Evolutionary conservation across 1,284 basidiomycete species (phyloP).

Genomic region (Melampsora americana): DNA sequence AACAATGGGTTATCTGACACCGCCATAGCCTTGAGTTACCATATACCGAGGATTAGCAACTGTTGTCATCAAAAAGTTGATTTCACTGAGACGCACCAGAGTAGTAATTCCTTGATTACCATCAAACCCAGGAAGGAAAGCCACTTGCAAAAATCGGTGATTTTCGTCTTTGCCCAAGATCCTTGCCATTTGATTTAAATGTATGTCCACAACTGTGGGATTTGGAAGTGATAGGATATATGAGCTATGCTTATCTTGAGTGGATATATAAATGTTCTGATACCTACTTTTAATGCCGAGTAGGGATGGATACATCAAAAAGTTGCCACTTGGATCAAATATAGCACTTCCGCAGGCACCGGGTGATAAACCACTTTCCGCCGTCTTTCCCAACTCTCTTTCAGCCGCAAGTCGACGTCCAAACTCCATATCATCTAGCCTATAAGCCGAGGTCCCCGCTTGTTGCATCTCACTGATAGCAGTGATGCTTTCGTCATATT

Average conservation of each 20-base stretch:
- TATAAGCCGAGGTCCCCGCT: conserved; percentile 75
- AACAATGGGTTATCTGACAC: conserved; percentile 93
- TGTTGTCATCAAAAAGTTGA: conserved; percentile 17
- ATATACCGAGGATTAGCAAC: not conserved
- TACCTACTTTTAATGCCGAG: conserved; percentile 83
- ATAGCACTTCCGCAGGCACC: conserved; percentile 65
- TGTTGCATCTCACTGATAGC: conserved; percentile 85
- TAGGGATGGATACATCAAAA: conserved; percentile 86
- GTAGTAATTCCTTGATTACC: conserved; percentile 80
- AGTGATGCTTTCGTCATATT: conserved; percentile 88
- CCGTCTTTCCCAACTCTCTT: conserved; percentile 77
- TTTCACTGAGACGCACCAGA: conserved; percentile 60
- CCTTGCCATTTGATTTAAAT: conserved; percentile 86
- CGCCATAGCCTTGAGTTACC: conserved; percentile 69
- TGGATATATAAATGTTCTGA: not conserved
- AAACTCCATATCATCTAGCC: conserved; percentile 98
- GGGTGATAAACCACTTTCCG: conserved; percentile 58
- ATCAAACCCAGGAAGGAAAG: conserved; percentile 88
- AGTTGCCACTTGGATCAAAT: conserved; percentile 96
- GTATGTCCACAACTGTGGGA: conserved; percentile 77
- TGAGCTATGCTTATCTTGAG: not conserved
- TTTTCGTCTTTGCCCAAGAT: conserved; percentile 92
- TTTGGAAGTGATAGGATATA: not conserved
- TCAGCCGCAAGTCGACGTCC: conserved; percentile 90
- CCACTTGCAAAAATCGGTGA: conserved; percentile 81